Conservation (phyloP, 495 filamentous ascomycete genomes). For the Podospora didyma region DNA sequence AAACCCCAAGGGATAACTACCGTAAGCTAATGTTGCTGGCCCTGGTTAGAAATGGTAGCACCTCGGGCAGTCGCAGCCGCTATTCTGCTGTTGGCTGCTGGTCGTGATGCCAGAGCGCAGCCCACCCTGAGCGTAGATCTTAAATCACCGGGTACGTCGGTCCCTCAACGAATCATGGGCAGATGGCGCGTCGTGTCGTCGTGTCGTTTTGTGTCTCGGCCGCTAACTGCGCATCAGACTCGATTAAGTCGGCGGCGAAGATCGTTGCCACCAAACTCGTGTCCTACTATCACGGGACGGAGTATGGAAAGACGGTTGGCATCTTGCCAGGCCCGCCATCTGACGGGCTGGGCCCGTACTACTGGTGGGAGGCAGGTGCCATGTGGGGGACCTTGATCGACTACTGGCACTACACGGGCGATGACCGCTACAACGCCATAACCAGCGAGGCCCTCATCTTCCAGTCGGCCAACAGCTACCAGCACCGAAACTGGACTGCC, state of each 20-base stretch:
- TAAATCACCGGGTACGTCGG: slow-evolving; percentile 2
- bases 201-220: too few species aligned
- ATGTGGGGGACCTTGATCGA: slow-evolving; percentile 66
- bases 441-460: slow-evolving; percentile 50
- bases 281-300: slow-evolving; percentile 59
- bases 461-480: slow-evolving; percentile 60
- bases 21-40: slow-evolving; percentile 3
- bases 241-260: slow-evolving; percentile 25
- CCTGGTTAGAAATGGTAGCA: slow-evolving; percentile 4
- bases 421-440: slow-evolving; percentile 56
- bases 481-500: slow-evolving; percentile 59
- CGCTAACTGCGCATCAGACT: slow-evolving; percentile 13
- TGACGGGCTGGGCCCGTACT: slow-evolving; percentile 24
- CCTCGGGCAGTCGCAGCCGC: slow-evolving; percentile 1
- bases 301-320: slow-evolving; percentile 51
- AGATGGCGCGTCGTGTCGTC: too few species aligned
- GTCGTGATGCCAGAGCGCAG: neutral
- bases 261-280: slow-evolving; percentile 48
- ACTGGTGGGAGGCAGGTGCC: slow-evolving; percentile 77
- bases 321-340: slow-evolving; percentile 38
- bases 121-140: slow-evolving; percentile 7
- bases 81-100: slow-evolving; percentile 7
- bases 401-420: slow-evolving; percentile 66
- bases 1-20: neutral
- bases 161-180: too few species aligned